Base-by-base conservation (phyloP, 768 basidiomycete species). In the Agaricus subrufescens region DNA sequence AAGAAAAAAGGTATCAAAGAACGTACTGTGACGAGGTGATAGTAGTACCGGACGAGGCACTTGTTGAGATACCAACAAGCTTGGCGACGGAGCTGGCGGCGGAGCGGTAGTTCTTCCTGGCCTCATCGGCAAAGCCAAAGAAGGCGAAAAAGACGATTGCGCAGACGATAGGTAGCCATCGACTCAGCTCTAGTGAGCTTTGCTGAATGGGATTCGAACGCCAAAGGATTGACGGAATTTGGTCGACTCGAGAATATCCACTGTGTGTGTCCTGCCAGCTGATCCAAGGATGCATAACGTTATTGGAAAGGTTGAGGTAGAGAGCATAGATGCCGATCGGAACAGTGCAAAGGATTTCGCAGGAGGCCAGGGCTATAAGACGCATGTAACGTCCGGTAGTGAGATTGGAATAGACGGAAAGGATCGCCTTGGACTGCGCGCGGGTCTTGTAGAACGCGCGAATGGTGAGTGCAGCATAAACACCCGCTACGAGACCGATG, bases 61-160 rank as follows among this genome's bases (percentile, higher is more conserved):
- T 12, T 19, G 69, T 68, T 40, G 65, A 60, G 54, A 66, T 54
- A 9, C 74, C 74, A 39, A 76, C 62, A 6, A 65, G 65, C 61
- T 74, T 75, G 40, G 75, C 71, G 25, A 81, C 71, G 1, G 73
- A 71, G 34, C 56, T 44, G 58, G 75, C 67, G 0, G 71, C 74
- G 4, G 65, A 63, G 9, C 72, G 68, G 62, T 82, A 84, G 53
- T 78, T 70, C 50, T 65, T 73, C 56, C 71, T 70, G 2, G 80
- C 80, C 61, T 83, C 82, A 39, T 76, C 74, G 8, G 76, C 77
- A 50, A 84, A 75, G 2, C 82, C 83, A 61, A 85, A 85, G 73
- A 84, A 81, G 10, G 69, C 62, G 62, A 85, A 84, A 67, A 84
- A 82, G 6, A 77, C 27, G 10, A 83, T 61, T 2, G 72, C 77